Evolutionary conservation across 306 rosid species (phyloP).

Genomic region (Begonia loranthoides): DNA sequence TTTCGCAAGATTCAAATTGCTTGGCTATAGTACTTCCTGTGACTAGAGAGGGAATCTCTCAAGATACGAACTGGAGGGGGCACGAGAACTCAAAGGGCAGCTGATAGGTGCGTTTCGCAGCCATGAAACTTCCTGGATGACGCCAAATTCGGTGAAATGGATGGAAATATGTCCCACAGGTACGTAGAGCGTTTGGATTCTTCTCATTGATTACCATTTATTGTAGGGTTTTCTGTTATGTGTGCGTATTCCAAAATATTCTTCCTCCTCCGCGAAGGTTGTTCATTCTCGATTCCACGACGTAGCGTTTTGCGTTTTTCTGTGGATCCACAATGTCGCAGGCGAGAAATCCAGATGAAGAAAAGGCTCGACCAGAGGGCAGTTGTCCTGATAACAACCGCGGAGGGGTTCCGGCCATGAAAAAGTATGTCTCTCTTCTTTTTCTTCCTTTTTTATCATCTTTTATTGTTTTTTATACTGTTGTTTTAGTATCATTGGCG

Average conservation of each 20-base stretch:
- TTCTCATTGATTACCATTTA: conserved; percentile 2
- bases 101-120: neutral
- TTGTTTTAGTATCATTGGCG: neutral
- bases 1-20: too few species aligned
- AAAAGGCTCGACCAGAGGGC: conserved; percentile 31
- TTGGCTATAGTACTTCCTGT: too few species aligned
- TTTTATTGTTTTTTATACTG: too few species aligned
- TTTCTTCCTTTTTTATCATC: neutral
- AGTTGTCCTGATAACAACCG: conserved; percentile 53
- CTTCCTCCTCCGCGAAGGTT: conserved; percentile 17
- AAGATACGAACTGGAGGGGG: conserved; percentile 4
- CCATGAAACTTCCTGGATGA: conserved; percentile 1
- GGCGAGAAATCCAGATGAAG: conserved; percentile 74
- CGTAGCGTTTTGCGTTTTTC: conserved; percentile 1
- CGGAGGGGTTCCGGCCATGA: conserved; percentile 36
- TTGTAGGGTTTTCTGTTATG: conserved; percentile 1
- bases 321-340: conserved; percentile 45
- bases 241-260: neutral
- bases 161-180: neutral
- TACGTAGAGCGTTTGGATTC: neutral
- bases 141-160: neutral
- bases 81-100: neutral
- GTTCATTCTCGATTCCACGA: conserved; percentile 21
- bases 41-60: neutral
- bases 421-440: conserved; percentile 16